phyloP scores from a whole-genome alignment of 2,329 filamentous ascomycete genomes.

The Macrophomina phaseolina region DNA sequence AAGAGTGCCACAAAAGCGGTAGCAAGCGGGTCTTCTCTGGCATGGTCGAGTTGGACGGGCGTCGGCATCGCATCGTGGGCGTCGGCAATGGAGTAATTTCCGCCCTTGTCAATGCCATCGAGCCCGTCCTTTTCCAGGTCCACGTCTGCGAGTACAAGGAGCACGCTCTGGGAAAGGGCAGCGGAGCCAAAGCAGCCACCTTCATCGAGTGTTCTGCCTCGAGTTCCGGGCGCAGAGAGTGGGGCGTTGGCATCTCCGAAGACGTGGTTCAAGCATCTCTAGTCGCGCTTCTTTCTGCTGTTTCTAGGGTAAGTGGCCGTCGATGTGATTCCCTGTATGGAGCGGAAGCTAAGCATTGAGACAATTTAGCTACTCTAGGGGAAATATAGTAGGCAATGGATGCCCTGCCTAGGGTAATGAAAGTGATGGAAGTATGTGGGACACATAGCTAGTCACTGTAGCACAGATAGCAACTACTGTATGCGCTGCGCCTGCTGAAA shows the following conservation, averaged over 20 bases:
- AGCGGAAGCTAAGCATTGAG: too few relatives aligned
- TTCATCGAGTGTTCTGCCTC: conserved; percentile 86
- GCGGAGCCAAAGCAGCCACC: conserved; percentile 90
- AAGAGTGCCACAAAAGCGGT: conserved; percentile 73
- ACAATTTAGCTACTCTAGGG: too few relatives aligned
- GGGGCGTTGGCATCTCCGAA: conserved; percentile 90
- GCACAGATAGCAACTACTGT: too few relatives aligned
- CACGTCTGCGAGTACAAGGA: conserved; percentile 97
- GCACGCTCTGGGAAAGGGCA: conserved; percentile 84
- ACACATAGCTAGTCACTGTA: too few relatives aligned
- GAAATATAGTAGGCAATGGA: too few relatives aligned
- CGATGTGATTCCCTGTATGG: too few relatives aligned
- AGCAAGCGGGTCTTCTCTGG: conserved; percentile 82
- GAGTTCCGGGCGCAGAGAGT: conserved; percentile 73
- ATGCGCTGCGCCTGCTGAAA: too few relatives aligned
- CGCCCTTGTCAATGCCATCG: conserved; percentile 81
- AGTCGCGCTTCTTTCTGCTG: conserved; percentile 82
- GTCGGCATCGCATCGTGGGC: conserved; percentile 78
- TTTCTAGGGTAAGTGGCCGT: too few relatives aligned
- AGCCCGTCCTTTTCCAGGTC: conserved; percentile 78
- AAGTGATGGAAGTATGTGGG: too few relatives aligned
- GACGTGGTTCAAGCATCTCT: conserved; percentile 91
- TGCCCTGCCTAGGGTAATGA: too few relatives aligned
- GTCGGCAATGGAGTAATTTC: conserved; percentile 91
- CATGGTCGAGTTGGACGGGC: conserved; percentile 79